These are phyloP conservation scores for Cairneyella variabilis DNA, from an alignment of 495 filamentous ascomycete genomes.

Conservation along the genomic window DNA sequence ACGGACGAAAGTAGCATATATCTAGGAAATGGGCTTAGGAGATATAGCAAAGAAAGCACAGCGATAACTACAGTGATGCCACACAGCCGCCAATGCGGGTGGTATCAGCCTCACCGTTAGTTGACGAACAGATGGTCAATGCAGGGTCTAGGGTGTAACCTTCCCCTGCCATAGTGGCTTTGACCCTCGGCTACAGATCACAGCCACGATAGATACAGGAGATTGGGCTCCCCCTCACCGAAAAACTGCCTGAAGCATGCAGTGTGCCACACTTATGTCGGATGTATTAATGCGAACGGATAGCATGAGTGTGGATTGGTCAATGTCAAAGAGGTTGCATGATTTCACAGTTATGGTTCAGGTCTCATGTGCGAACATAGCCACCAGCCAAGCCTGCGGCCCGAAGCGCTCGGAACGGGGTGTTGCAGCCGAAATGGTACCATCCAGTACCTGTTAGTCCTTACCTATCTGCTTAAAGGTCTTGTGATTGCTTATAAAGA, in stretches of 20 bases:
- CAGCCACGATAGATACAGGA: slow-evolving; percentile 9
- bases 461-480: no score
- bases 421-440: background rate
- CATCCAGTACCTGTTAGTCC: no score
- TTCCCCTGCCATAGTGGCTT: slow-evolving; percentile 2
- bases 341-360: background rate
- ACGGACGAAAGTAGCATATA: background rate
- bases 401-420: slow-evolving; percentile 9
- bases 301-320: background rate
- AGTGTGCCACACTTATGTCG: background rate
- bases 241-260: slow-evolving; percentile 5
- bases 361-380: background rate
- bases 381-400: slow-evolving; percentile 2
- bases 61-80: background rate
- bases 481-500: no score
- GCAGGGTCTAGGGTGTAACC: slow-evolving; percentile 3
- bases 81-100: slow-evolving; percentile 8
- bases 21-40: background rate
- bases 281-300: background rate
- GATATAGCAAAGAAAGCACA: background rate
- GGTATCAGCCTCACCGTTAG: slow-evolving; percentile 6
- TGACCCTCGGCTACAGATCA: background rate
- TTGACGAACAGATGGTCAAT: background rate
- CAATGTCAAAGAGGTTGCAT: background rate
- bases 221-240: slow-evolving; percentile 1